Evolutionary conservation across 345 rosid species (phyloP).

Genomic region (Populus simonii): DNA sequence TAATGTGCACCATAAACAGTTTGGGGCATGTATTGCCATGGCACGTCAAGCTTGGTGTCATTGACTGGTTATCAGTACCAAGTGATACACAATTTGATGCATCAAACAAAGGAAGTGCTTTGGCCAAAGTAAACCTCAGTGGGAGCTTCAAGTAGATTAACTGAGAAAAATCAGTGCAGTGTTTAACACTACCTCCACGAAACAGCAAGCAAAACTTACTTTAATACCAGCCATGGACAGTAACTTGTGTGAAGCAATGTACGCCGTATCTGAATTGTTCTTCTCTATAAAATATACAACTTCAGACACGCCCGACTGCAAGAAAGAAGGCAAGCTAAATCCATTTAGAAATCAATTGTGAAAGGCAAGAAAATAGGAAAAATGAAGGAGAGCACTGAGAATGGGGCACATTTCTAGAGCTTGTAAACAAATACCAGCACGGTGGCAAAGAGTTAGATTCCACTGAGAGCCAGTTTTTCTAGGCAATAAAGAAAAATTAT

Average conservation of each 20-base stretch:
- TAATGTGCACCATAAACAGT: background rate
- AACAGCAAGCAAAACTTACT: slow-evolving; percentile 39
- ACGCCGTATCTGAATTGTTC: slow-evolving; percentile 47
- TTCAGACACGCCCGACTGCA: slow-evolving; percentile 85
- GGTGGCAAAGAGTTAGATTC: background rate
- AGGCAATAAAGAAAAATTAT: background rate
- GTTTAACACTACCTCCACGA: background rate
- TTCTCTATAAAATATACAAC: slow-evolving; percentile 83
- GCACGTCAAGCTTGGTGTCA: background rate
- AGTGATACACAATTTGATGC: background rate
- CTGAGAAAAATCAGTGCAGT: background rate
- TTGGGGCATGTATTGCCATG: background rate
- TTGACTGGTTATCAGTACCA: background rate
- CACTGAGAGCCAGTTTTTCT: background rate
- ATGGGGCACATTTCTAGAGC: background rate
- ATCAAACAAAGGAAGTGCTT: background rate
- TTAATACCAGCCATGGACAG: slow-evolving; percentile 79
- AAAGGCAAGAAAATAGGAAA: background rate
- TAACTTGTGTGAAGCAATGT: slow-evolving; percentile 78
- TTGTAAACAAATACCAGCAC: background rate
- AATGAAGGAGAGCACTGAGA: background rate
- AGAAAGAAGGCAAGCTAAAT: slow-evolving; percentile 10
- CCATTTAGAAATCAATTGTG: background rate
- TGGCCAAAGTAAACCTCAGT: background rate
- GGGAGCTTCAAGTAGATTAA: background rate